Evolutionary conservation across 768 basidiomycete species (phyloP).

Genomic region (Amanita brunnescens): DNA sequence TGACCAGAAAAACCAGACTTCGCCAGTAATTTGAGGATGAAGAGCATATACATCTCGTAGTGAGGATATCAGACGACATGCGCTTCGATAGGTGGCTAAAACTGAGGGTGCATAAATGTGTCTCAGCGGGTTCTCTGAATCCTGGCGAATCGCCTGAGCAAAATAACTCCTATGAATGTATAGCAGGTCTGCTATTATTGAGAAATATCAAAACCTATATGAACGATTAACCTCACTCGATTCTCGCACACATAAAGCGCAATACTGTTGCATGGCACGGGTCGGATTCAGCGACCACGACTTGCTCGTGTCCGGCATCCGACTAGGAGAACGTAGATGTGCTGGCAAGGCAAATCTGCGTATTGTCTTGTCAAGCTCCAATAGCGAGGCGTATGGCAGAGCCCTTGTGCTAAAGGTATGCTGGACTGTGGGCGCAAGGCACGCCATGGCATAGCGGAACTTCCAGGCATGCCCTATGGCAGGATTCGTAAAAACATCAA

Average conservation of each 20-base stretch:
- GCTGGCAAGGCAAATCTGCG: slow-evolving; percentile 40
- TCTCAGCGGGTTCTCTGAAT: slow-evolving; percentile 31
- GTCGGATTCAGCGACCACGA: slow-evolving; percentile 32
- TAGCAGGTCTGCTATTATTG: slow-evolving; percentile 25
- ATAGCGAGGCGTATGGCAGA: slow-evolving; percentile 33
- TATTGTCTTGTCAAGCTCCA: slow-evolving; percentile 42
- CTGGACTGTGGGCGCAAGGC: slow-evolving; percentile 33
- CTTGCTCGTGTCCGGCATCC: slow-evolving; percentile 19
- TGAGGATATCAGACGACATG: slow-evolving; percentile 32
- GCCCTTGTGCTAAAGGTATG: slow-evolving; percentile 31
- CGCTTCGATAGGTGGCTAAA: slow-evolving; percentile 33
- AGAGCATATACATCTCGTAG: slow-evolving; percentile 27
- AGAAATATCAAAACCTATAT: not conserved
- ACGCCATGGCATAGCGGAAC: slow-evolving; percentile 34
- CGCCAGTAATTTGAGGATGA: slow-evolving; percentile 24
- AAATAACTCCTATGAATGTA: slow-evolving; percentile 44
- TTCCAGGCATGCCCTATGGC: slow-evolving; percentile 35
- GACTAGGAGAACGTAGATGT: slow-evolving; percentile 32
- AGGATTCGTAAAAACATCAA: not conserved
- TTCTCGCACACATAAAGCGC: slow-evolving; percentile 31
- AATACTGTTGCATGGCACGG: slow-evolving; percentile 38
- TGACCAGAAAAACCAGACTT: slow-evolving; percentile 46
- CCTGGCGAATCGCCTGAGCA: slow-evolving; percentile 34
- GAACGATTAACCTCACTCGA: slow-evolving; percentile 28
- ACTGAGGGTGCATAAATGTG: slow-evolving; percentile 40